Evolutionary conservation across 1,139 yeast species (phyloP), one percentile per base, ranked within the genome.

Genomic region (Sugiyamaella pinicola): DNA sequence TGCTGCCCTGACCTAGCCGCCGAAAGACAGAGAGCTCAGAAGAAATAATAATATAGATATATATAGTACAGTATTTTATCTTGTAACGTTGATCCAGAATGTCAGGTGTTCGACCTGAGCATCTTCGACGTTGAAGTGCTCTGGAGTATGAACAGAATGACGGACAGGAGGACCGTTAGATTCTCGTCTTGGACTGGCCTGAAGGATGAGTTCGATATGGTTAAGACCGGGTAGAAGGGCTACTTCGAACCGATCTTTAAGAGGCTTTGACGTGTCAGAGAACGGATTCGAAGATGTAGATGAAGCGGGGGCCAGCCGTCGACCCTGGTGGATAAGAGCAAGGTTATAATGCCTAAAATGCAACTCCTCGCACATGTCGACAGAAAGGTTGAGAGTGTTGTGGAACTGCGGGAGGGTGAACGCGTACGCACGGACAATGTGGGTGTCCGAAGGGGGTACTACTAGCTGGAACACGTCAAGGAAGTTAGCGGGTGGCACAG

Each of bases 351-450:
- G 60, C n/a, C 68, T 61, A 33, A 53, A 47, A 42, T 64, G 60
- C 44, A 70, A 55, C n/a, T 58, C 54, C 34, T 61, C 61, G 57
- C 69, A 63, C 34, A 71, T 58, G 34, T 57, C 57, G 13, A 67
- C 64, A 7, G 63, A 55, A 33, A 71, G 52, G 33, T 62, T 59
- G 51, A 71, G 52, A 7, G 67, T 61, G 28, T 63, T 63, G 53
- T 70, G 74, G 55, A 64, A 65, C 26, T 63, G 47, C 2, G 74
- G 70, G 42, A 70, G 57, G 4, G 68, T 58, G 22, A 69, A 58
- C n/a, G 70, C 54, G 47, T 56, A 67, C 2, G 70, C 60, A 40
- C 66, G 68, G 40, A 66, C 60, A 4, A 59, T 60, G 45, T 62
- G 64, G 17, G 55, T 58, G 13, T 61, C 58, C 4, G 71, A 62